Evolutionary conservation across 352 stramenopile species (phyloP).

Genomic region (Pythium grandisporangium): DNA sequence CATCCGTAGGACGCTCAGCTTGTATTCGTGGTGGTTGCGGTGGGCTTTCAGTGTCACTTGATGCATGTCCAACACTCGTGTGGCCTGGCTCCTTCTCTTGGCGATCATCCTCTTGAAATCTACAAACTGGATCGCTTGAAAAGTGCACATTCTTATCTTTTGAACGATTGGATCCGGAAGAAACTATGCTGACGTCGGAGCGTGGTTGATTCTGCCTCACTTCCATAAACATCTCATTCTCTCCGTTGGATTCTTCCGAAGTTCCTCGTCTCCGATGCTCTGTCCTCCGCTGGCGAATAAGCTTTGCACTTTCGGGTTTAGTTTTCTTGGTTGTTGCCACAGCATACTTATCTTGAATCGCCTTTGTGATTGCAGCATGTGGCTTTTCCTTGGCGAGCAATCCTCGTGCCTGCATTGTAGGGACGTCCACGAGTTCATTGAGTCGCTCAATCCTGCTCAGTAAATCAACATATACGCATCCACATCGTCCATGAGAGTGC

Average conservation of each 20-base stretch:
- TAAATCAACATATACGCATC: too few relatives aligned
- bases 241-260: not conserved
- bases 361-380: constrained; percentile 23
- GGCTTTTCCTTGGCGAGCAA: constrained; percentile 42
- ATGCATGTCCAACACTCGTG: too few relatives aligned
- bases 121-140: too few relatives aligned
- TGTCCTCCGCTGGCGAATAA: constrained; percentile 3
- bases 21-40: too few relatives aligned
- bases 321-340: not conserved
- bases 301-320: not conserved
- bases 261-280: constrained; percentile 4
- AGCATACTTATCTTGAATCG: constrained; percentile 25
- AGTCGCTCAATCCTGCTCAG: constrained; percentile 36
- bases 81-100: too few relatives aligned
- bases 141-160: too few relatives aligned
- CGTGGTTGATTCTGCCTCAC: constrained; percentile 6
- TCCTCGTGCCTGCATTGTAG: constrained; percentile 20
- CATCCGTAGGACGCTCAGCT: too few relatives aligned
- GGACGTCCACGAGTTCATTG: constrained; percentile 36
- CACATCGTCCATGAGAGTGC: too few relatives aligned
- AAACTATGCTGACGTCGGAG: too few relatives aligned
- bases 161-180: too few relatives aligned
- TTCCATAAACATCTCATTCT: constrained; percentile 9
- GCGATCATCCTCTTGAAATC: too few relatives aligned
- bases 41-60: too few relatives aligned